Evolutionary conservation across 2,329 filamentous ascomycete species (phyloP).

Genomic region (Pseudogymnoascus sp.): DNA sequence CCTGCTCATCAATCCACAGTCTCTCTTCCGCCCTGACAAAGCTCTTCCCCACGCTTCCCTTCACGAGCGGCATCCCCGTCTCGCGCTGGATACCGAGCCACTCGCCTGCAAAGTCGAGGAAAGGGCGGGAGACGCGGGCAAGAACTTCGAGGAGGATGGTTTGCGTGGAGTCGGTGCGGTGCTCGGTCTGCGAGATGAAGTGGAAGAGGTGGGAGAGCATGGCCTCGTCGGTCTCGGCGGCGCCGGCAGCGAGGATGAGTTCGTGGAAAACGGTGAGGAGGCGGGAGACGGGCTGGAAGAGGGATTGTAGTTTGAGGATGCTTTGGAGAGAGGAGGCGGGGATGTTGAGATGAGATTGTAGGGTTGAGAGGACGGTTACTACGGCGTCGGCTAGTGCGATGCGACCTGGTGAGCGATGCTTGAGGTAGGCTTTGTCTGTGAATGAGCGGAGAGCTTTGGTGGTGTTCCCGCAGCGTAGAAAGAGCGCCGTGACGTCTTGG

Average conservation of each 20-base stretch:
- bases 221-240: constrained; percentile 46
- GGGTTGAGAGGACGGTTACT: constrained; percentile 28
- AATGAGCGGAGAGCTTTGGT: constrained; percentile 25
- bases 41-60: constrained; percentile 39
- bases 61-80: constrained; percentile 45
- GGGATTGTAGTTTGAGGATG: constrained; percentile 26
- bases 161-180: constrained; percentile 52
- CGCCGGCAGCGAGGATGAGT: constrained; percentile 22
- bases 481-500: constrained; percentile 33
- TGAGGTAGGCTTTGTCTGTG: constrained; percentile 24
- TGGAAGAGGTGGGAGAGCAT: constrained; percentile 54
- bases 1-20: constrained; percentile 49
- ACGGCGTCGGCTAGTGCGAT: constrained; percentile 31
- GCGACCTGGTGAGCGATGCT: constrained; percentile 21
- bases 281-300: constrained; percentile 26
- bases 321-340: constrained; percentile 21
- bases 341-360: constrained; percentile 25
- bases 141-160: constrained; percentile 61
- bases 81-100: constrained; percentile 66
- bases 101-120: constrained; percentile 58
- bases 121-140: constrained; percentile 53
- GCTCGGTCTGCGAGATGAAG: constrained; percentile 55
- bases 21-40: constrained; percentile 54
- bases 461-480: constrained; percentile 30
- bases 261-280: constrained; percentile 27